These are phyloP conservation scores for Chenopodium formosanum DNA, from an alignment of 148 eudicot genomes.

Conservation along the genomic window DNA sequence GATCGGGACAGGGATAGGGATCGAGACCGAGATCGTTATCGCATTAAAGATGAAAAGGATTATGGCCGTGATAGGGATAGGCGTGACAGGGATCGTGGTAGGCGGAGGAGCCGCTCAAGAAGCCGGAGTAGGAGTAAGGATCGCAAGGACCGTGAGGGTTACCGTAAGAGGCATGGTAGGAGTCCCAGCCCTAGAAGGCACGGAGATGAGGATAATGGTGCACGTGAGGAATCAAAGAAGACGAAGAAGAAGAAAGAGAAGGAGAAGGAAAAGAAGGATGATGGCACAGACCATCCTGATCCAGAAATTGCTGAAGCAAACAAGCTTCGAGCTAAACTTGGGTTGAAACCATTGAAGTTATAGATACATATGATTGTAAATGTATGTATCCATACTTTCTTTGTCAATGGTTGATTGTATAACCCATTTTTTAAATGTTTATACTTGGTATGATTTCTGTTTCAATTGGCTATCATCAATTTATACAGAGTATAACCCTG, in stretches of 20 bases:
- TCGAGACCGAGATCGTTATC: slow-evolving; percentile 51
- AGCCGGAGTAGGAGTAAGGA: slow-evolving; percentile 89
- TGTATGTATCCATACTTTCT: not conserved
- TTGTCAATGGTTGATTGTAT: not conserved
- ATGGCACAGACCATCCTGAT: slow-evolving; percentile 94
- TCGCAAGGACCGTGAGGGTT: slow-evolving; percentile 65
- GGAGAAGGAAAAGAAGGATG: slow-evolving; percentile 77
- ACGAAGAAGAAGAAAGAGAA: slow-evolving; percentile 50
- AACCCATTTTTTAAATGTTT: not conserved
- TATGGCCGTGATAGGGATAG: slow-evolving; percentile 68
- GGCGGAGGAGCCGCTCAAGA: slow-evolving; percentile 81
- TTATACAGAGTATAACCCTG: not conserved
- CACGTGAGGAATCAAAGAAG: slow-evolving; percentile 54
- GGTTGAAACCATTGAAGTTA: slow-evolving; percentile 62
- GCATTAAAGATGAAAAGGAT: slow-evolving; percentile 65
- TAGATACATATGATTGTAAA: slow-evolving; percentile 19
- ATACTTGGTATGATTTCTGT: not conserved
- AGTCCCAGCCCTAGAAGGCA: slow-evolving; percentile 76
- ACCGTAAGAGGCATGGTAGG: slow-evolving; percentile 54
- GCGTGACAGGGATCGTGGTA: slow-evolving; percentile 69
- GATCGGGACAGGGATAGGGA: slow-evolving; percentile 47
- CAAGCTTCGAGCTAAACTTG: slow-evolving; percentile 64
- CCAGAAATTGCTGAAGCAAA: slow-evolving; percentile 92
- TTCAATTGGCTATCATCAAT: not conserved
- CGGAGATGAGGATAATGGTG: slow-evolving; percentile 43